A percentile compares a stretch with the other conserved stretches of the same genome.
Conservation (phyloP, 116 monocot genomes). For the Phalaenopsis hybrid region DNA sequence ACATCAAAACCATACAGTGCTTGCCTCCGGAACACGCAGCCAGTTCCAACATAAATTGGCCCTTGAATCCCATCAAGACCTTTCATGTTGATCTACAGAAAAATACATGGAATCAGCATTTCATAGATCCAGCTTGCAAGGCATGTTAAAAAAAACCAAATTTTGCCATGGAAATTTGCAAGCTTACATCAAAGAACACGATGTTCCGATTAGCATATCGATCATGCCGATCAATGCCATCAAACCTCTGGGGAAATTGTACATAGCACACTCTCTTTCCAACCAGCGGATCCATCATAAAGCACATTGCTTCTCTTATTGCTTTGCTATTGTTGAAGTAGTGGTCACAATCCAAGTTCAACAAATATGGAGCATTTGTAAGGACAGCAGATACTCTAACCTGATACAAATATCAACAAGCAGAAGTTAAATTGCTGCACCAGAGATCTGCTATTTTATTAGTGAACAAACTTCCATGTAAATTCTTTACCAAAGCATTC, state of each 20-base stretch:
- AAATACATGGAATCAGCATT: background rate
- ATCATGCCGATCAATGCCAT: slow-evolving; percentile 59
- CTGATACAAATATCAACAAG: slow-evolving; percentile 12
- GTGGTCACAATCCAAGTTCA: slow-evolving; percentile 68
- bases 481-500: slow-evolving; percentile 42
- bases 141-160: background rate
- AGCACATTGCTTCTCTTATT: slow-evolving; percentile 52
- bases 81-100: slow-evolving; percentile 42
- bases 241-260: slow-evolving; percentile 61
- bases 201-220: slow-evolving; percentile 59
- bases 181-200: slow-evolving; percentile 66
- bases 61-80: slow-evolving; percentile 51
- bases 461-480: background rate
- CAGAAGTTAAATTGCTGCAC: background rate
- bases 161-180: background rate
- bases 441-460: background rate
- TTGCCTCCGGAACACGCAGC: slow-evolving; percentile 40
- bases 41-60: slow-evolving; percentile 48
- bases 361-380: slow-evolving; percentile 50
- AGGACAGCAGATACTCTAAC: slow-evolving; percentile 59
- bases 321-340: slow-evolving; percentile 68
- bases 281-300: slow-evolving; percentile 57
- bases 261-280: slow-evolving; percentile 60
- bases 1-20: slow-evolving; percentile 41
- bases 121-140: background rate